phyloP scores from a whole-genome alignment of 176 grass and related monocot species.

The Calamus simplicifolius region DNA sequence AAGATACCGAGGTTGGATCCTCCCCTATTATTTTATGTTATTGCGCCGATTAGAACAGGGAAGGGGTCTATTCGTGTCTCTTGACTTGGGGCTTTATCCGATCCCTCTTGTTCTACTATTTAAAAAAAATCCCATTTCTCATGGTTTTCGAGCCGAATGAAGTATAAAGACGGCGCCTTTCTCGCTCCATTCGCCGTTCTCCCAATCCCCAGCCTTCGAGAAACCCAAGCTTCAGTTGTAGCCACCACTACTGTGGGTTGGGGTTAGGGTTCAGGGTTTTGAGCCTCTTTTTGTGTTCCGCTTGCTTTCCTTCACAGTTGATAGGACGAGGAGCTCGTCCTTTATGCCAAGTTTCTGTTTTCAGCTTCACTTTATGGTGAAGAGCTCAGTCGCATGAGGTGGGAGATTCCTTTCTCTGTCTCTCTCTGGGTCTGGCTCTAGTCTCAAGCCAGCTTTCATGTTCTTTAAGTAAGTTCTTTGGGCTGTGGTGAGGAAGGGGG shows the following conservation, averaged over 20 bases:
- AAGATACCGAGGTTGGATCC: constrained; percentile 12
- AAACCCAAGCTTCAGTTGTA: constrained; percentile 7
- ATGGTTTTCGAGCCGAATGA: constrained; percentile 20
- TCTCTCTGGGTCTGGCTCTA: not conserved
- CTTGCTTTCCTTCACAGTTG: constrained; percentile 8
- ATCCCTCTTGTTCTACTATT: not conserved
- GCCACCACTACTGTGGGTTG: not conserved
- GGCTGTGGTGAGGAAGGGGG: constrained; percentile 11
- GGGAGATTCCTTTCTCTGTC: constrained; percentile 1
- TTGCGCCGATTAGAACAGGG: constrained; percentile 17
- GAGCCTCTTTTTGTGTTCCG: constrained; percentile 5
- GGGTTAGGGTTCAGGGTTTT: constrained; percentile 5
- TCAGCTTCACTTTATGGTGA: constrained; percentile 13
- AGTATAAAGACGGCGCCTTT: constrained; percentile 35
- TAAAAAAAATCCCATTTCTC: constrained; percentile 6
- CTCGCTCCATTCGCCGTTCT: not conserved
- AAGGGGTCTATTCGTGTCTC: constrained; percentile 16
- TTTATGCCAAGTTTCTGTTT: constrained; percentile 22
- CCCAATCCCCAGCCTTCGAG: constrained; percentile 11
- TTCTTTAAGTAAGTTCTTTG: not conserved
- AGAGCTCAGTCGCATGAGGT: constrained; percentile 12
- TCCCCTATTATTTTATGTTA: constrained; percentile 1
- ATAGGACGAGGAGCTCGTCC: not conserved
- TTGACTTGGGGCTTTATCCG: constrained; percentile 7
- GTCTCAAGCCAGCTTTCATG: too few relatives aligned